Conservation (phyloP, 1,284 basidiomycete genomes). For the Mycosarcoma maydis region DNA sequence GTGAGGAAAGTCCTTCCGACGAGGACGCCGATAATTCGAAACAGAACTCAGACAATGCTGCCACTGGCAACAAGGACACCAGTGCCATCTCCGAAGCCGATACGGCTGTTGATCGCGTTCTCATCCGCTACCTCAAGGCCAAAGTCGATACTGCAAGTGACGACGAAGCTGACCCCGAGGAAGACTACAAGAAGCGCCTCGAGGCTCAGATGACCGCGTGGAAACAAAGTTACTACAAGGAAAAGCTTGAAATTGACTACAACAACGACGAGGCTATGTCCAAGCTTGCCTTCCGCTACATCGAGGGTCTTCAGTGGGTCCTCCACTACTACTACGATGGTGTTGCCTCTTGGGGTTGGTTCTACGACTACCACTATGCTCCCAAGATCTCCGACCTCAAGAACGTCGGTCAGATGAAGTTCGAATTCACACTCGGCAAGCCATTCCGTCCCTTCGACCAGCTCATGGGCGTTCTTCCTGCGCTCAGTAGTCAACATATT, state of each 20-base stretch:
- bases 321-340: constrained; percentile 98
- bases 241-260: constrained; percentile 63
- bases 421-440: constrained; percentile 84
- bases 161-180: constrained; percentile 38
- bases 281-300: constrained; percentile 73
- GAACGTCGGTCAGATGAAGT: constrained; percentile 80
- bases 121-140: constrained; percentile 87
- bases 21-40: constrained; percentile 32
- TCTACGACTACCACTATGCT: constrained; percentile 97
- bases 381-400: constrained; percentile 77
- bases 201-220: constrained; percentile 88
- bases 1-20: constrained; percentile 30
- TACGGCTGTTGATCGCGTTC: constrained; percentile 80
- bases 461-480: constrained; percentile 95
- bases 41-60: constrained; percentile 63
- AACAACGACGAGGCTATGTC: constrained; percentile 71
- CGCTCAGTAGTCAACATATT: constrained; percentile 86
- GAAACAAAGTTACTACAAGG: constrained; percentile 87
- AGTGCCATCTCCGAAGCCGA: constrained; percentile 51
- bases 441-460: constrained; percentile 97
- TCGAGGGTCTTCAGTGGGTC: constrained; percentile 97
- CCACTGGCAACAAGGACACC: constrained; percentile 4
- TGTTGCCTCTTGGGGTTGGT: constrained; percentile 98
- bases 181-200: constrained; percentile 76
- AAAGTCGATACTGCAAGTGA: constrained; percentile 67